These are phyloP conservation scores for Elymus sibiricus DNA, from an alignment of 176 grass and related monocot species.

Conservation along the genomic window DNA sequence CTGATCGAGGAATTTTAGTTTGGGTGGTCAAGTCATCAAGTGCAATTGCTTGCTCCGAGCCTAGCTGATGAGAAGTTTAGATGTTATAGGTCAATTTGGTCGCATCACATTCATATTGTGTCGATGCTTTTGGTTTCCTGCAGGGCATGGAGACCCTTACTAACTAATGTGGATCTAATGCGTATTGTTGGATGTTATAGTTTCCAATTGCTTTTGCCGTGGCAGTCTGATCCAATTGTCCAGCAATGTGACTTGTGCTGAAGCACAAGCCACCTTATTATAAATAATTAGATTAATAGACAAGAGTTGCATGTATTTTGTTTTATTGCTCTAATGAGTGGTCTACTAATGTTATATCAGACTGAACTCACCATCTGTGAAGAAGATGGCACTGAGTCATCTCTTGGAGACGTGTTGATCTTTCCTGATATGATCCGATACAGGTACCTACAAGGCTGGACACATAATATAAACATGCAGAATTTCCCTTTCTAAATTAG, in stretches of 20 bases:
- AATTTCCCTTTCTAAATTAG: neutral
- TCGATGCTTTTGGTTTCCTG: neutral
- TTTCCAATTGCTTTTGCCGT: neutral
- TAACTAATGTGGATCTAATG: neutral
- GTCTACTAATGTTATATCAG: constrained; percentile 32
- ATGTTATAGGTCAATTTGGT: neutral
- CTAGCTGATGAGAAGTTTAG: neutral
- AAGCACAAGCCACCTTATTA: neutral
- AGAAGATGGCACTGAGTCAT: constrained; percentile 85
- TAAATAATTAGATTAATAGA: neutral
- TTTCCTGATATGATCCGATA: too few relatives aligned
- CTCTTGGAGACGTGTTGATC: constrained; percentile 91
- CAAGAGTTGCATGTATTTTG: neutral
- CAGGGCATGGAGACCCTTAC: neutral
- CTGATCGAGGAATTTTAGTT: neutral
- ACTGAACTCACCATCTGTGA: constrained; percentile 90
- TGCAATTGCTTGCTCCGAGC: neutral
- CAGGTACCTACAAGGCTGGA: constrained; percentile 48
- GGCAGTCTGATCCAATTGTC: neutral
- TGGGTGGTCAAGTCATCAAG: neutral
- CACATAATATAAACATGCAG: constrained; percentile 12
- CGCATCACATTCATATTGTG: neutral
- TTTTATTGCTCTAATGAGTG: constrained; percentile 16
- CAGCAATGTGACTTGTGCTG: neutral
- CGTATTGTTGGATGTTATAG: neutral